Percentiles rank a stretch among this genome's conserved stretches.
Evolutionary conservation across 2,329 filamentous ascomycete genomes (phyloP).

Genomic region (Cytospora schulzeri): DNA sequence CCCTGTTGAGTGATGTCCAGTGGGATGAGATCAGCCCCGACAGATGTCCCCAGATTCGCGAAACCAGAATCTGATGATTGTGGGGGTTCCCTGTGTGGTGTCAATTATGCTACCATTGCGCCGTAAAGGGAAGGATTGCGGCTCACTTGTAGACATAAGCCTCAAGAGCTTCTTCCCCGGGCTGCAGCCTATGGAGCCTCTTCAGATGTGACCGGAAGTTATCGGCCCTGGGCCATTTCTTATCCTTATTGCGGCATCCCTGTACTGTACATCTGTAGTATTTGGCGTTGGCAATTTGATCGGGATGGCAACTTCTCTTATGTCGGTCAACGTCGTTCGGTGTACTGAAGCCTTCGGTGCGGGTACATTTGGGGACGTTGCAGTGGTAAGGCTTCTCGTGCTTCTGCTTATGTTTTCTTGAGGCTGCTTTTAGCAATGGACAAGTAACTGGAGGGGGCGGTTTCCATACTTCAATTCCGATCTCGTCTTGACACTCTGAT

Average conservation of each 20-base stretch:
- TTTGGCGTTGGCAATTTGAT: constrained; percentile 48
- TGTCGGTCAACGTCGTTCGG: constrained; percentile 82
- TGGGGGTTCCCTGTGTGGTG: background rate
- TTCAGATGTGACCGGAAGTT: constrained; percentile 83
- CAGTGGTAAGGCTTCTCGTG: constrained; percentile 72
- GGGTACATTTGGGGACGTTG: constrained; percentile 55
- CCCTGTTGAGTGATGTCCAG: background rate
- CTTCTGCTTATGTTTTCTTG: constrained; percentile 73
- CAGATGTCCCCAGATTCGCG: constrained; percentile 26
- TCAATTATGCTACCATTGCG: background rate
- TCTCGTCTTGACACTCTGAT: constrained; percentile 48
- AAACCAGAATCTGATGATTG: constrained; percentile 9
- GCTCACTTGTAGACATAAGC: constrained; percentile 38
- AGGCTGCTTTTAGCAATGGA: constrained; percentile 24
- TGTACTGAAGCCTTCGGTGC: constrained; percentile 73
- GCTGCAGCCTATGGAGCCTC: constrained; percentile 60
- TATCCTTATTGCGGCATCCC: constrained; percentile 61
- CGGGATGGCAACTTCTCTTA: constrained; percentile 68
- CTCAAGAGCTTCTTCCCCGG: constrained; percentile 43
- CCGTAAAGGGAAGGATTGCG: background rate
- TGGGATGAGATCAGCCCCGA: constrained; percentile 6
- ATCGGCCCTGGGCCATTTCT: constrained; percentile 79
- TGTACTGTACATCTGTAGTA: constrained; percentile 62
- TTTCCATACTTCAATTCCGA: constrained; percentile 59
- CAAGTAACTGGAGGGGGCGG: background rate